Conservation (phyloP, 106 monocot genomes). For the Dactylorhiza incarnata region DNA sequence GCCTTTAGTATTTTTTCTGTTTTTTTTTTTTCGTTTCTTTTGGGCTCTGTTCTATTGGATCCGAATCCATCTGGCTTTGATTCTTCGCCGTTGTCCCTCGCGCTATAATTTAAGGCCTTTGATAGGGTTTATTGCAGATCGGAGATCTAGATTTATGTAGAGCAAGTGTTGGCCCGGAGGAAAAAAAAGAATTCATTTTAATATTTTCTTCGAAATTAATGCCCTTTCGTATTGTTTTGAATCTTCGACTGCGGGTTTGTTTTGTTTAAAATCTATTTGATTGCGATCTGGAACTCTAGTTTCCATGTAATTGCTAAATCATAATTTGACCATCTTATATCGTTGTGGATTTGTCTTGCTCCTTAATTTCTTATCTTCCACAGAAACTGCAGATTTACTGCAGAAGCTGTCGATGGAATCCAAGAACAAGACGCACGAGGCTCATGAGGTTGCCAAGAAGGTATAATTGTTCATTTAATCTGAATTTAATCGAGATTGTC, state of each 20-base stretch:
- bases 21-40: not conserved
- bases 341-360: not conserved
- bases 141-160: not conserved
- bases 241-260: not conserved
- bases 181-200: not conserved
- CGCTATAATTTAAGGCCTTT: constrained; percentile 2
- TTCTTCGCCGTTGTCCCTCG: not conserved
- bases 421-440: constrained; percentile 40
- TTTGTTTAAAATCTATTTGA: not conserved
- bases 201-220: not conserved
- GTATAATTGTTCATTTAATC: constrained; percentile 8
- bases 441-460: constrained; percentile 41
- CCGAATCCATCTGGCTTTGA: not conserved
- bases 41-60: not conserved
- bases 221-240: not conserved
- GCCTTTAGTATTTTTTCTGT: not conserved
- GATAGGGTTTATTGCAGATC: constrained; percentile 15
- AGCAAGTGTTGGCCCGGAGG: too few species aligned
- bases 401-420: constrained; percentile 50
- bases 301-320: not conserved
- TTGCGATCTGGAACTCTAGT: not conserved
- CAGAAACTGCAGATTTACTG: constrained; percentile 51
- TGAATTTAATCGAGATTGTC: not conserved
- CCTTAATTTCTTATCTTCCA: constrained; percentile 9
- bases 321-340: not conserved